Evolutionary conservation across 2,329 filamentous ascomycete genomes (phyloP).

Genomic region (Thermochaetoides dissita): DNA sequence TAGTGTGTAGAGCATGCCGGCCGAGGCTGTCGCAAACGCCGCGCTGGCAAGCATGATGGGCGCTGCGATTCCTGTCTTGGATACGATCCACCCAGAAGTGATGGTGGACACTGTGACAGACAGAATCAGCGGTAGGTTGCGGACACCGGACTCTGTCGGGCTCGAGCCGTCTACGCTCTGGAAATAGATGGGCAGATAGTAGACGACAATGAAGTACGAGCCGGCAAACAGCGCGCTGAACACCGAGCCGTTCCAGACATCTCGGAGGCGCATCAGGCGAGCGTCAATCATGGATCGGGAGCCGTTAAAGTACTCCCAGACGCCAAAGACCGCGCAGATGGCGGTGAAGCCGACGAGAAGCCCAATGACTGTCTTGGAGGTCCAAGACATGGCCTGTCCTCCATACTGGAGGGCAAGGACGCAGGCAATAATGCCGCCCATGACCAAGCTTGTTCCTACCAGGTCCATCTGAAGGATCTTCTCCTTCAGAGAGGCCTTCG

Average conservation of each 20-base stretch:
- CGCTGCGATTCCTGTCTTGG: slow-evolving; percentile 19
- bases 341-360: slow-evolving; percentile 22
- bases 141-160: slow-evolving; percentile 23
- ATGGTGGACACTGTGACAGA: slow-evolving; percentile 21
- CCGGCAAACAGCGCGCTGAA: slow-evolving; percentile 22
- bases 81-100: slow-evolving; percentile 18
- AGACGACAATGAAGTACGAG: slow-evolving; percentile 24
- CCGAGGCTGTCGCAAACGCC: slow-evolving; percentile 22
- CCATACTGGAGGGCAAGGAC: slow-evolving; percentile 33
- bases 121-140: slow-evolving; percentile 24
- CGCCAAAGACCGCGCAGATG: slow-evolving; percentile 16
- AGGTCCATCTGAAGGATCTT: slow-evolving; percentile 30
- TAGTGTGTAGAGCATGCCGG: slow-evolving; percentile 25
- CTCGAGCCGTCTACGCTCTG: slow-evolving; percentile 23
- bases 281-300: slow-evolving; percentile 25
- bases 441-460: slow-evolving; percentile 23
- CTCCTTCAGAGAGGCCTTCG: slow-evolving; percentile 21
- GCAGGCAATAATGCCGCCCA: slow-evolving; percentile 26
- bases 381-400: slow-evolving; percentile 25
- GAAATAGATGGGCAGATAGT: slow-evolving; percentile 29
- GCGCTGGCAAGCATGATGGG: slow-evolving; percentile 25
- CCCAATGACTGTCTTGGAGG: slow-evolving; percentile 22
- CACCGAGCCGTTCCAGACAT: slow-evolving; percentile 18
- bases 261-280: slow-evolving; percentile 21
- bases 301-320: slow-evolving; percentile 23